These are phyloP conservation scores for Dimocarpus longan DNA, from an alignment of 345 rosid species.

Conservation along the genomic window DNA sequence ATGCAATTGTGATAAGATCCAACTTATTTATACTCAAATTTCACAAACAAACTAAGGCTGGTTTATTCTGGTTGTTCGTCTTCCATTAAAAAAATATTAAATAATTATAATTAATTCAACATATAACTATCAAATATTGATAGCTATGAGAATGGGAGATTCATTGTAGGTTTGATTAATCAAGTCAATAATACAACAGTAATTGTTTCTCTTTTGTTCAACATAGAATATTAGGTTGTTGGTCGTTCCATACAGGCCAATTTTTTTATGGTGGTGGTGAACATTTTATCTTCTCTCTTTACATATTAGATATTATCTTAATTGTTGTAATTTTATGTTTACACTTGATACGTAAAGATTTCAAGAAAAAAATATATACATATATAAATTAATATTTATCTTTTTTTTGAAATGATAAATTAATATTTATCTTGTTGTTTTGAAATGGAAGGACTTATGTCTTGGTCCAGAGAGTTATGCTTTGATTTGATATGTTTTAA, in stretches of 20 bases:
- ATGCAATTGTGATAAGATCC: neutral
- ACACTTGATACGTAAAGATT: no score
- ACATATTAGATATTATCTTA: neutral
- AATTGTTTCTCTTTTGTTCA: conserved; percentile 9
- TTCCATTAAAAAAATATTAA: neutral
- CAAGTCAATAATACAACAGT: conserved; percentile 18
- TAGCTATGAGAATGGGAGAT: neutral
- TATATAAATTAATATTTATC: no score
- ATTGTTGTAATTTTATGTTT: no score
- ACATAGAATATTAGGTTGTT: neutral
- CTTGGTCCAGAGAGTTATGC: no score
- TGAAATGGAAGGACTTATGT: neutral
- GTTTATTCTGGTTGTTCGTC: neutral
- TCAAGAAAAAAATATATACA: no score
- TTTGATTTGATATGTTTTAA: no score
- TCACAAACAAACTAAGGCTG: neutral
- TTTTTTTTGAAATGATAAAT: no score
- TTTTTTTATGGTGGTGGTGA: neutral
- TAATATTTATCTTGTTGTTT: neutral
- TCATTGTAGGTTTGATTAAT: neutral
- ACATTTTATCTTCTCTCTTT: neutral
- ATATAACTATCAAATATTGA: neutral
- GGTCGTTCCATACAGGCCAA: neutral
- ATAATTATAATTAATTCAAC: neutral
- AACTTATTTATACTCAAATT: neutral